These are phyloP conservation scores for Nicotiana paniculata DNA, from an alignment of 257 asterid species.

Conservation along the genomic window DNA sequence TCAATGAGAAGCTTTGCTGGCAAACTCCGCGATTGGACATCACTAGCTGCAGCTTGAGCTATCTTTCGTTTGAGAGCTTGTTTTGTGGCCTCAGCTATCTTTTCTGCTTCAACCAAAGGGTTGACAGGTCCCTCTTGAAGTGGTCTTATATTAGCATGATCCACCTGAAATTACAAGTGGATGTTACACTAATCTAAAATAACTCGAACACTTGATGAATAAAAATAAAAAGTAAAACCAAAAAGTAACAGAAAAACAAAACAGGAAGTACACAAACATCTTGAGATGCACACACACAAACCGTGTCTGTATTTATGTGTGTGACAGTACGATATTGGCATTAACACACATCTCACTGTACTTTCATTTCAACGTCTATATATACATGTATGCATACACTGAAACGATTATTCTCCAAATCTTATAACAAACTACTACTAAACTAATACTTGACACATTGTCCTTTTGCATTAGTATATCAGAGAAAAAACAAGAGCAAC, in stretches of 20 bases:
- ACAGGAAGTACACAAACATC: not conserved
- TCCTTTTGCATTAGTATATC: not conserved
- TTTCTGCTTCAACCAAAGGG: constrained; percentile 88
- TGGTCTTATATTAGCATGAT: constrained; percentile 78
- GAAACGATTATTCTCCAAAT: not conserved
- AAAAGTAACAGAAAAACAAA: too few relatives aligned
- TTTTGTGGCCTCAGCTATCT: constrained; percentile 81
- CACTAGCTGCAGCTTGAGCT: constrained; percentile 77
- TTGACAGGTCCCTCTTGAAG: constrained; percentile 52
- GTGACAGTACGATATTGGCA: not conserved
- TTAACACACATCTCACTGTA: not conserved
- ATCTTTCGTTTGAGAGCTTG: constrained; percentile 93
- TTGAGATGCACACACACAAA: too few relatives aligned
- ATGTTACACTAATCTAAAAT: not conserved
- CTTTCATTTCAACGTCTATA: not conserved
- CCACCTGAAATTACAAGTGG: constrained; percentile 58
- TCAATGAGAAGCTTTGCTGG: constrained; percentile 86
- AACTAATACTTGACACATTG: not conserved
- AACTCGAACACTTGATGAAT: not conserved
- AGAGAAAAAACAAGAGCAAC: not conserved
- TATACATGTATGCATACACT: not conserved
- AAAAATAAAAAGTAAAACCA: too few relatives aligned
- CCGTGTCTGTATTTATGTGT: not conserved
- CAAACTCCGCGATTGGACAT: constrained; percentile 56
- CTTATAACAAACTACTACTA: not conserved